phyloP scores from a whole-genome alignment of 257 asterid species.

The Penstemon newberryi region DNA sequence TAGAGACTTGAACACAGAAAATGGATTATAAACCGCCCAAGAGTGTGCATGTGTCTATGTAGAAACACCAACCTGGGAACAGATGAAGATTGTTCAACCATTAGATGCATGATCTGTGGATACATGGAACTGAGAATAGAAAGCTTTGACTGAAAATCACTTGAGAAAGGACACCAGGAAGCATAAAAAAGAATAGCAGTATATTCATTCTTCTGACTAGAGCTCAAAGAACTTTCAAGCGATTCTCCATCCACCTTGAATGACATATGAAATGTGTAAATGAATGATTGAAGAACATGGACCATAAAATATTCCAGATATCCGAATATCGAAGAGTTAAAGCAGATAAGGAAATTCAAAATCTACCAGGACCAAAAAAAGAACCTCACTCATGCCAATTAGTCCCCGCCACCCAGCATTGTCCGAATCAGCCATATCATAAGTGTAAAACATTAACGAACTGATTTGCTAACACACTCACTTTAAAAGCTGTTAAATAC shows the following conservation, averaged over 20 bases:
- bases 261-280: slow-evolving; percentile 17
- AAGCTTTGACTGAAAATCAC: slow-evolving; percentile 35
- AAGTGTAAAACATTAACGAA: background rate
- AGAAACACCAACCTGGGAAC: slow-evolving; percentile 53
- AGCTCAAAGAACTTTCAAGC: slow-evolving; percentile 44
- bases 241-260: slow-evolving; percentile 57
- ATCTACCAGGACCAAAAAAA: slow-evolving; percentile 1
- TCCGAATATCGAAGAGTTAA: slow-evolving; percentile 7
- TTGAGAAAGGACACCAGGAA: slow-evolving; percentile 76
- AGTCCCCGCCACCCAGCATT: background rate
- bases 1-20: slow-evolving; percentile 5
- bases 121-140: slow-evolving; percentile 57
- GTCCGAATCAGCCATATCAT: background rate
- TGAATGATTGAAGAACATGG: slow-evolving; percentile 22
- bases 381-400: background rate
- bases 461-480: background rate
- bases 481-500: background rate
- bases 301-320: background rate
- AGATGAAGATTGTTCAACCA: slow-evolving; percentile 55
- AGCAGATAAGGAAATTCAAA: background rate
- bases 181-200: slow-evolving; percentile 58
- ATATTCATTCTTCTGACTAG: slow-evolving; percentile 38
- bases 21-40: background rate
- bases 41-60: background rate
- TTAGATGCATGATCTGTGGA: slow-evolving; percentile 62